phyloP scores from a whole-genome alignment of 352 stramenopile genomes.

The Pythium dissimile region DNA sequence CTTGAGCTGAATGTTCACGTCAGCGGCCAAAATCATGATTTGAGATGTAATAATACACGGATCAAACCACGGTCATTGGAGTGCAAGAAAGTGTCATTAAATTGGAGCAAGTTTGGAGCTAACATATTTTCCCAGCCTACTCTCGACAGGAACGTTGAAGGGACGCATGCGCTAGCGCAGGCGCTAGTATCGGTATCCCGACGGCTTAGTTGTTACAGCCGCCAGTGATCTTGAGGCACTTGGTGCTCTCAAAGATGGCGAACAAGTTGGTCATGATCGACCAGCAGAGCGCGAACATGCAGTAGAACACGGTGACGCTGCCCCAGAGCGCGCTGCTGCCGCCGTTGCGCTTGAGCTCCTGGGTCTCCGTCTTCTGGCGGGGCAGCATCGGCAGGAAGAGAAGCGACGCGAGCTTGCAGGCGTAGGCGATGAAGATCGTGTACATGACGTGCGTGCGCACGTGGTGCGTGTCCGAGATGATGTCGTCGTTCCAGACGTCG shows the following conservation, averaged over 20 bases:
- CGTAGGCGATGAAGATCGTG: constrained; percentile 26
- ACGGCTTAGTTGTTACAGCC: constrained; percentile 23
- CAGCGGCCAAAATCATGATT: too few relatives aligned
- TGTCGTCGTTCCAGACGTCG: constrained; percentile 23
- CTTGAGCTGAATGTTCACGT: too few relatives aligned
- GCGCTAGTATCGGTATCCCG: too few relatives aligned
- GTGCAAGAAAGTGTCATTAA: too few relatives aligned
- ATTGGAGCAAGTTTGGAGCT: too few relatives aligned
- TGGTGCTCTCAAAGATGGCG: constrained; percentile 25
- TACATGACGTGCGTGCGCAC: constrained; percentile 22
- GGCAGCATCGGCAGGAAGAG: constrained; percentile 18
- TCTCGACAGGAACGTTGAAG: too few relatives aligned
- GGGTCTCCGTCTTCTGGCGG: constrained; percentile 19
- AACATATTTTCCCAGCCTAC: too few relatives aligned
- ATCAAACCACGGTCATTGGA: too few relatives aligned
- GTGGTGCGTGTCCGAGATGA: constrained; percentile 17
- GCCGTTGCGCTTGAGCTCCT: constrained; percentile 24
- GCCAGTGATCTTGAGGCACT: constrained; percentile 26
- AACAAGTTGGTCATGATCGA: constrained; percentile 28
- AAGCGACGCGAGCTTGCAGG: constrained; percentile 21
- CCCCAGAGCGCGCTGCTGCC: constrained; percentile 24
- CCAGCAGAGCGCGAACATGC: constrained; percentile 20
- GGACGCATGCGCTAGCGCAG: too few relatives aligned
- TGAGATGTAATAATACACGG: too few relatives aligned
- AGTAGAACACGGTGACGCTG: constrained; percentile 19